These are phyloP conservation scores for Ustilago esculenta DNA, from an alignment of 1,284 basidiomycete genomes.

Conservation along the genomic window DNA sequence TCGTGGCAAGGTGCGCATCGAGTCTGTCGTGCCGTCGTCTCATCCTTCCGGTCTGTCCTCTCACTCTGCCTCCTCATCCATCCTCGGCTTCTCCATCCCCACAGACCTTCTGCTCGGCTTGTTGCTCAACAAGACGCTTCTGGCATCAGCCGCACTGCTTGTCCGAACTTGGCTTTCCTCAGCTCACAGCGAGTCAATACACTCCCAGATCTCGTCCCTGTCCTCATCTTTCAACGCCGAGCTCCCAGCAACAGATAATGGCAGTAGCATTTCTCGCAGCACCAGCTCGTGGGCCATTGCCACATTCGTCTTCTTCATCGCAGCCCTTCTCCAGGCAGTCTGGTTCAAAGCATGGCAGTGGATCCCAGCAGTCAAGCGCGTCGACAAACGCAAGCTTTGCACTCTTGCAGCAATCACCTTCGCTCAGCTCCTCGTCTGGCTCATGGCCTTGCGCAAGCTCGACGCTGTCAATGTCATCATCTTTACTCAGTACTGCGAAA, in stretches of 20 bases:
- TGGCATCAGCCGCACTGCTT: constrained; percentile 62
- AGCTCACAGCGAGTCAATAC: constrained; percentile 47
- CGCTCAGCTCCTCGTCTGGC: constrained; percentile 57
- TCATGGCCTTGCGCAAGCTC: constrained; percentile 59
- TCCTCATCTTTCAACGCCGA: not conserved
- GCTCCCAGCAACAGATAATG: not conserved
- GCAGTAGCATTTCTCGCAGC: constrained; percentile 2
- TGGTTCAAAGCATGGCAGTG: constrained; percentile 63
- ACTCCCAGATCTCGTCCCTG: constrained; percentile 7
- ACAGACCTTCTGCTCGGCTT: constrained; percentile 62
- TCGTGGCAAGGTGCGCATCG: constrained; percentile 38
- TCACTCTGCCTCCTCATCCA: not conserved
- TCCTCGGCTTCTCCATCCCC: constrained; percentile 54
- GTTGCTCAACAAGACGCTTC: constrained; percentile 62
- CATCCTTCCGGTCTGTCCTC: constrained; percentile 1
- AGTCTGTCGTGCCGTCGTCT: constrained; percentile 11
- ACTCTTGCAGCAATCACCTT: constrained; percentile 52
- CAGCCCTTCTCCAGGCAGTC: constrained; percentile 47
- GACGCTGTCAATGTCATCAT: constrained; percentile 60
- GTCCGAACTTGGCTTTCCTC: constrained; percentile 62
- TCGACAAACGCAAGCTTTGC: constrained; percentile 43
- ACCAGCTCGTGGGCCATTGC: constrained; percentile 61
- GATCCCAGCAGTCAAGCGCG: constrained; percentile 41
- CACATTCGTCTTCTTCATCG: constrained; percentile 48
- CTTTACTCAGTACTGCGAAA: constrained; percentile 65